phyloP scores from a whole-genome alignment of 2,329 filamentous ascomycete species.

The Curvularia hawaiiensis region DNA sequence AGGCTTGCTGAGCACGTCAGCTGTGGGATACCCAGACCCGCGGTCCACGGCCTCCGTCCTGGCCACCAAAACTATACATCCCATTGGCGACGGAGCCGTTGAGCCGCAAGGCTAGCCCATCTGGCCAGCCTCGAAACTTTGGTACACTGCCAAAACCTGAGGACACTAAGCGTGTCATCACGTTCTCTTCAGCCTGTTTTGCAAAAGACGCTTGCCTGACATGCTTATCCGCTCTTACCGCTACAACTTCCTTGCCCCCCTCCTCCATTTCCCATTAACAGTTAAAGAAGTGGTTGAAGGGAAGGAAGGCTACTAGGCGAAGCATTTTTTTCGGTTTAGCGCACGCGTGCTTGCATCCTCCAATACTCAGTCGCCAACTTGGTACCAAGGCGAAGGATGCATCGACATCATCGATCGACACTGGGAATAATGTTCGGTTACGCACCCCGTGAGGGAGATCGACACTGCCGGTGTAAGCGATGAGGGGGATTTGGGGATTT shows the following conservation, averaged over 20 bases:
- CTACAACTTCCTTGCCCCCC: not conserved
- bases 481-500: not conserved
- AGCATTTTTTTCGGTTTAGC: not conserved
- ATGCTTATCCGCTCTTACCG: not conserved
- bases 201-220: not conserved
- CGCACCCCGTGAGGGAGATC: conserved; percentile 1
- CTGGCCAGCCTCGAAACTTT: not conserved
- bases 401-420: conserved; percentile 1
- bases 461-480: conserved; percentile 2
- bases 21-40: conserved; percentile 12
- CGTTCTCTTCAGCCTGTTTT: conserved; percentile 1
- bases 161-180: conserved; percentile 1
- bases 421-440: not conserved
- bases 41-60: conserved; percentile 3
- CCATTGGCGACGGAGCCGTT: conserved; percentile 4
- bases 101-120: not conserved
- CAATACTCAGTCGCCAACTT: not conserved
- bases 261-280: not conserved
- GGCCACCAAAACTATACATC: not conserved
- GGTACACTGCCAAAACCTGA: conserved; percentile 3
- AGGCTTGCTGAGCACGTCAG: conserved; percentile 8
- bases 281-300: not conserved
- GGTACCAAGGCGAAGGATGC: not conserved
- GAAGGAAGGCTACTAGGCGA: not conserved
- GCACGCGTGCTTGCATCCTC: not conserved